Conservation (phyloP, 768 basidiomycete genomes). For the Suillus americanus region DNA sequence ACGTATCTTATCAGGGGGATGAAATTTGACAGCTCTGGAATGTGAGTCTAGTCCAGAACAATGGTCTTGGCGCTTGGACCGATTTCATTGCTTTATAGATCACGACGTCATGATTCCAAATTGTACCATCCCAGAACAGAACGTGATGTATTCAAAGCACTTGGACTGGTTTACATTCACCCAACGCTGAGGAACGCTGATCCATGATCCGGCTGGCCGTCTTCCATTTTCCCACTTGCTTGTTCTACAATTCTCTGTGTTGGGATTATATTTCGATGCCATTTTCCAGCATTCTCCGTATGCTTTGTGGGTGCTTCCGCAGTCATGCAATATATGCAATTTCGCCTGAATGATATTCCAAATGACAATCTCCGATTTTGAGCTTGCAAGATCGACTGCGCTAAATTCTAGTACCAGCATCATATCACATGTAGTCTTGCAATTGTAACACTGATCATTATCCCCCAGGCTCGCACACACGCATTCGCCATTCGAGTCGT, state of each 20-base stretch:
- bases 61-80: not conserved
- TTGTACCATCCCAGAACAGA: slow-evolving; percentile 62
- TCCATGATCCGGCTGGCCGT: slow-evolving; percentile 26
- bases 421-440: not conserved
- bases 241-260: not conserved
- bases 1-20: slow-evolving; percentile 49
- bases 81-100: slow-evolving; percentile 35
- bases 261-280: not conserved
- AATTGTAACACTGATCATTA: not conserved
- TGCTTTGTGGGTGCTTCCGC: not conserved
- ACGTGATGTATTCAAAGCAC: slow-evolving; percentile 67
- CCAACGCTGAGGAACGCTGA: slow-evolving; percentile 75
- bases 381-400: not conserved
- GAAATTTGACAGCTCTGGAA: slow-evolving; percentile 82
- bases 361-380: not conserved
- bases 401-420: not conserved
- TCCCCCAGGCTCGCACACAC: not conserved
- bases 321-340: not conserved
- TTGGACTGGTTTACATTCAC: slow-evolving; percentile 70
- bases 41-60: slow-evolving; percentile 45
- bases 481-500: not conserved
- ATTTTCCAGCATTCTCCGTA: not conserved
- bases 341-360: not conserved
- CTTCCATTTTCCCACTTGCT: not conserved
- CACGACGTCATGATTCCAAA: slow-evolving; percentile 63